Evolutionary conservation across 2,329 filamentous ascomycete species (phyloP), one percentile per base, ranked within the genome.

Genomic region (Teratosphaeria viscida): DNA sequence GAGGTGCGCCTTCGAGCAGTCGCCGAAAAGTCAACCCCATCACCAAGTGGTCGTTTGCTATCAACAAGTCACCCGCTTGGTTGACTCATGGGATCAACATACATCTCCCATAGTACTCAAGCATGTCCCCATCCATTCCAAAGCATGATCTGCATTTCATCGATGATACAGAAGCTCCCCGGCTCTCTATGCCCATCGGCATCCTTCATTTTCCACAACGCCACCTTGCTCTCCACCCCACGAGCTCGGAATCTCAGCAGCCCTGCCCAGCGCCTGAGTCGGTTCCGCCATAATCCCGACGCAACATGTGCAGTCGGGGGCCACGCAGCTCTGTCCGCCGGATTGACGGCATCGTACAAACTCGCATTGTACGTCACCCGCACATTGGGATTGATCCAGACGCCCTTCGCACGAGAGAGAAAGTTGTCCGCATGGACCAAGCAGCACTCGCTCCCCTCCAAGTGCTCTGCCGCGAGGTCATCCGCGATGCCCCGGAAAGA

Each of bases 361-460:
- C 64, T 59, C 23, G 53, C 53, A 53, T 61, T 83, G 68, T 89
- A 90, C 2, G 80, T 85, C 5, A 90, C 87, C 8, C 85, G 78
- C 11, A 90, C 86, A 12, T 80, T 79, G 1, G 87, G 85, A 69
- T 90, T 90, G 47, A 90, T 68, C 70, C 79, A 90, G 5, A 89
- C 82, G 56, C 87, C 84, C 58, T 76, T 72, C 6, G 60, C 65
- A 1, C 58, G 68, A 5, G 79, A 79, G 4, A 85, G 73, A 1
- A 82, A 82, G 65, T 89, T 90, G 67, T 90, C 87, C 2, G 83
- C 82, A 68, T 90, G 87, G 58, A 90, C 84, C 57, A 92, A 81
- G 72, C 89, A 92, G 75, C 88, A 91, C 73, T 92, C 88, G 14
- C 84, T 88, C n/a, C 80, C 88, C 72, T 92, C 89, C 29, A 91